These are phyloP conservation scores for Candida koratica DNA, from an alignment of 805 yeast genomes.

Conservation along the genomic window DNA sequence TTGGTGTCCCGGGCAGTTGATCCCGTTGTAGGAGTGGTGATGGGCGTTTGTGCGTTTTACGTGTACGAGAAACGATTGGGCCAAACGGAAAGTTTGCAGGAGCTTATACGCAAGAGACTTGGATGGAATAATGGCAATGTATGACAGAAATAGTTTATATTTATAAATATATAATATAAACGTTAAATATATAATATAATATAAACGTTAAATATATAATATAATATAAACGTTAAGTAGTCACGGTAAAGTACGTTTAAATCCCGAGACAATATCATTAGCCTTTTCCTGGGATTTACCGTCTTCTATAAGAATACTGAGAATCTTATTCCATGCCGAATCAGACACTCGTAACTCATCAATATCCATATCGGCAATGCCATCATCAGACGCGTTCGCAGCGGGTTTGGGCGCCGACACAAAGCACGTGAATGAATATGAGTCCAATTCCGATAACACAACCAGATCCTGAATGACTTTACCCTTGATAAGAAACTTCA, in stretches of 20 bases:
- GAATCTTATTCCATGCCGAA: slow-evolving; percentile 44
- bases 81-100: slow-evolving; percentile 47
- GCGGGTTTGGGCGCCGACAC: slow-evolving; percentile 22
- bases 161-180: too few relatives aligned
- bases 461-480: slow-evolving; percentile 56
- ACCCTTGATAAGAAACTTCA: slow-evolving; percentile 56
- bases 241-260: too few relatives aligned
- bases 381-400: background rate
- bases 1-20: slow-evolving; percentile 54
- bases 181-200: too few relatives aligned
- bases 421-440: slow-evolving; percentile 42
- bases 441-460: slow-evolving; percentile 24
- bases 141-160: too few relatives aligned
- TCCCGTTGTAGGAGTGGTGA: slow-evolving; percentile 58
- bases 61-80: slow-evolving; percentile 57
- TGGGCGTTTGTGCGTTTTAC: slow-evolving; percentile 63
- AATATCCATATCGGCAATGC: slow-evolving; percentile 11
- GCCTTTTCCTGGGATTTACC: slow-evolving; percentile 26
- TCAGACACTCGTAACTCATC: slow-evolving; percentile 9
- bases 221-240: too few relatives aligned
- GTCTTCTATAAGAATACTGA: slow-evolving; percentile 29
- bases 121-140: too few relatives aligned
- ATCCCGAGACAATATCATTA: slow-evolving; percentile 15
- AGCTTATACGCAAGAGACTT: slow-evolving; percentile 2
- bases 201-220: too few relatives aligned